These are phyloP conservation scores for Eimeria maxima DNA, from an alignment of 169 alveolate species.

Conservation along the genomic window DNA sequence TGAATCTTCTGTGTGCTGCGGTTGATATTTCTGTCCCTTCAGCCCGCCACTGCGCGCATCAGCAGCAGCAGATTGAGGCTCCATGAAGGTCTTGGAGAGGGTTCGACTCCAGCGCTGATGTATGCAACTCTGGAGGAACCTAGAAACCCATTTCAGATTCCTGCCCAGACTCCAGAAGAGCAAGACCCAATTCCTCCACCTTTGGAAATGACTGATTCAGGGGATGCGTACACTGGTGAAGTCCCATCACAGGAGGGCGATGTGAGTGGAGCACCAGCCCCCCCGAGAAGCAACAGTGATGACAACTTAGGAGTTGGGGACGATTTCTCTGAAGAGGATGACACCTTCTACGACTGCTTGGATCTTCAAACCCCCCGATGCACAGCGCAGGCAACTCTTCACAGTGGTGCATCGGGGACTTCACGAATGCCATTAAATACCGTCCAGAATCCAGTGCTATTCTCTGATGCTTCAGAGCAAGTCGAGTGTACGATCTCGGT, in stretches of 20 bases:
- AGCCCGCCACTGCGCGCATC: slow-evolving; percentile 72
- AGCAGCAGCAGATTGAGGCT: neutral
- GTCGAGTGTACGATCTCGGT: slow-evolving; percentile 3
- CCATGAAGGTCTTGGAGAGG: neutral
- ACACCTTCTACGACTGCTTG: slow-evolving; percentile 41
- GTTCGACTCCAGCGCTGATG: neutral
- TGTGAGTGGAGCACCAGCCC: neutral
- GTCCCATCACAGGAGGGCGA: neutral
- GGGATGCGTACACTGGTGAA: neutral
- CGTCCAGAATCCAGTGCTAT: neutral
- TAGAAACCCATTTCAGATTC: neutral
- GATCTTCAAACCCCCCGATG: slow-evolving; percentile 38
- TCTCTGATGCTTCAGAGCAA: neutral
- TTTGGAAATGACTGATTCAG: neutral
- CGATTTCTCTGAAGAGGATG: neutral
- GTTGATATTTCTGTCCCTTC: neutral
- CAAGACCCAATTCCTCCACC: neutral
- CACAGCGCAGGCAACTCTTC: neutral
- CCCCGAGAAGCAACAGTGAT: neutral
- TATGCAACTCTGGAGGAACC: neutral
- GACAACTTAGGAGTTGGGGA: neutral
- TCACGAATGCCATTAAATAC: neutral
- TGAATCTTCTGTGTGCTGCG: neutral
- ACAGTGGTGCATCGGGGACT: neutral
- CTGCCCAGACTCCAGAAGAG: neutral